These are phyloP conservation scores for Davidsoniella virescens DNA, from an alignment of 2,329 filamentous ascomycete species.

Conservation along the genomic window DNA sequence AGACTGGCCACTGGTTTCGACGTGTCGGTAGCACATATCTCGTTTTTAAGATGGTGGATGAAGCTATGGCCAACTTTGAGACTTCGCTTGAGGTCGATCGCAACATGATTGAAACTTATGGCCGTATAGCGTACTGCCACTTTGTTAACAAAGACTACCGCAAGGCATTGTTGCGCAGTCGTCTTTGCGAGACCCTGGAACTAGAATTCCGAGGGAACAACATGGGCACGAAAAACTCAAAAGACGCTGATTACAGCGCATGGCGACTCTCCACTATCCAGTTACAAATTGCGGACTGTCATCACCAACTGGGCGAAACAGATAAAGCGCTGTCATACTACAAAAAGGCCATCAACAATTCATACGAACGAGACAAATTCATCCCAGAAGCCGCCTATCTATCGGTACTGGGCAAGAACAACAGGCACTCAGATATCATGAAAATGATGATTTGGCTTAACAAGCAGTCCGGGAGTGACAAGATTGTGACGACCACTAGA, in stretches of 20 bases:
- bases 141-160: constrained; percentile 22
- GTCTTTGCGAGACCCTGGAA: constrained; percentile 22
- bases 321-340: constrained; percentile 23
- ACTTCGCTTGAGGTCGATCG: constrained; percentile 22
- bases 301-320: constrained; percentile 20
- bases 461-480: constrained; percentile 14
- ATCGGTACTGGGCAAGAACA: constrained; percentile 23
- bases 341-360: constrained; percentile 21
- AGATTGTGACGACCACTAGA: constrained; percentile 12
- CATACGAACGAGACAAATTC: constrained; percentile 20
- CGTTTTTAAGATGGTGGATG: constrained; percentile 21
- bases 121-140: constrained; percentile 27
- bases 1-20: constrained; percentile 24
- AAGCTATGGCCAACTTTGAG: constrained; percentile 23
- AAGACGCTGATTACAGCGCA: constrained; percentile 18
- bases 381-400: constrained; percentile 24
- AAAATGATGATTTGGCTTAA: constrained; percentile 21
- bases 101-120: constrained; percentile 24
- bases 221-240: constrained; percentile 14
- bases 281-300: constrained; percentile 23
- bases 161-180: constrained; percentile 22
- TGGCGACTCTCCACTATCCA: constrained; percentile 28
- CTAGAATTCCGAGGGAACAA: constrained; percentile 16
- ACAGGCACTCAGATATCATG: constrained; percentile 22
- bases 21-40: constrained; percentile 26